Conservation (phyloP, 1,139 yeast genomes). For the Saccharomyces hybrid region DNA sequence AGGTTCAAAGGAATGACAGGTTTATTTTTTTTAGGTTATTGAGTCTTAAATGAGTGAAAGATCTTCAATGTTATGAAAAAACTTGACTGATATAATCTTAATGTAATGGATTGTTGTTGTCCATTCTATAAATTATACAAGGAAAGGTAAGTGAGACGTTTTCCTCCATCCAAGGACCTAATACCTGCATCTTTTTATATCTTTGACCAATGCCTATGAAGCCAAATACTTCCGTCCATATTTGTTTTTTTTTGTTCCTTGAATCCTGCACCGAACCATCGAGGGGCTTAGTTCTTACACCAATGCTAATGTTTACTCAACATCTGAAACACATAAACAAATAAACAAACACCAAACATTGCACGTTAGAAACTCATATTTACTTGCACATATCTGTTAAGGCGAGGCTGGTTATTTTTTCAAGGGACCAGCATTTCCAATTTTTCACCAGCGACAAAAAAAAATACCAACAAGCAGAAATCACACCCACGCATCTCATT, state of each 20-base stretch:
- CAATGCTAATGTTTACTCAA: not conserved
- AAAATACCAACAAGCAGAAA: not conserved
- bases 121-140: not conserved
- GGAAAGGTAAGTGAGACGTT: not conserved
- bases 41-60: constrained; percentile 1
- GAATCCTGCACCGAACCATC: not conserved
- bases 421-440: not conserved
- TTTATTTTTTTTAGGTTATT: not conserved
- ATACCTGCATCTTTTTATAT: not conserved
- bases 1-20: not conserved
- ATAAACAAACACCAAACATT: not conserved
- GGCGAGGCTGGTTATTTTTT: not conserved
- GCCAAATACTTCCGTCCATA: not conserved
- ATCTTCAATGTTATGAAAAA: not conserved
- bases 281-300: not conserved
- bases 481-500: constrained; percentile 5
- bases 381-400: not conserved
- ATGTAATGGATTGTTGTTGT: not conserved
- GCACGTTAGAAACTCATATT: not conserved
- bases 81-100: not conserved
- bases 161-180: not conserved
- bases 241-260: not conserved
- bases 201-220: not conserved
- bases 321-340: not conserved
- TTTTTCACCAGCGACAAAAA: not conserved